Conservation (phyloP, 2,329 filamentous ascomycete genomes). For the Ophiosphaerella herpotricha region DNA sequence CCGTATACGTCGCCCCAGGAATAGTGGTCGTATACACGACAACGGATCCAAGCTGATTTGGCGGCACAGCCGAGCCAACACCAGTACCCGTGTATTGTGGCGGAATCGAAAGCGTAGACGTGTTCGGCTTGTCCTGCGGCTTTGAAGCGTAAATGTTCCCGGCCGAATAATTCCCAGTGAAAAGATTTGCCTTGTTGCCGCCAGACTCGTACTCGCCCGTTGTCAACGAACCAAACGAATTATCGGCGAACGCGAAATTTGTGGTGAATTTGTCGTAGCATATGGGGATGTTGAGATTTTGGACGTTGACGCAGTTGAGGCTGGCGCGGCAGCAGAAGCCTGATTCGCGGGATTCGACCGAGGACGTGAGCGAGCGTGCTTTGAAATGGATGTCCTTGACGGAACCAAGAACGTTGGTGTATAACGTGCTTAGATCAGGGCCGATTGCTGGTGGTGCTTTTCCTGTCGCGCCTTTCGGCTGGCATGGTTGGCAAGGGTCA, state of each 20-base stretch:
- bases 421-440: conserved; percentile 41
- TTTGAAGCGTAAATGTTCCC: conserved; percentile 53
- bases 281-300: conserved; percentile 50
- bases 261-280: conserved; percentile 61
- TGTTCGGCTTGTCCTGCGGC: conserved; percentile 50
- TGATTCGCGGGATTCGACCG: conserved; percentile 21
- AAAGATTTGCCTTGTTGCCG: conserved; percentile 49
- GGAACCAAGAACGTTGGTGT: conserved; percentile 41
- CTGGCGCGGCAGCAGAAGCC: conserved; percentile 44
- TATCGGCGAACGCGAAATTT: conserved; percentile 54
- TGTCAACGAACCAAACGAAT: conserved; percentile 53
- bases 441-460: conserved; percentile 38
- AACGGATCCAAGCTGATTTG: conserved; percentile 48
- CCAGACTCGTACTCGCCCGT: conserved; percentile 50
- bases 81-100: conserved; percentile 53
- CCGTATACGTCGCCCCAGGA: conserved; percentile 30
- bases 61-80: conserved; percentile 53
- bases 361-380: conserved; percentile 28
- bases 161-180: conserved; percentile 52
- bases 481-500: conserved; percentile 41
- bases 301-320: conserved; percentile 50
- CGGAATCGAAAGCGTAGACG: conserved; percentile 50
- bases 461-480: conserved; percentile 41
- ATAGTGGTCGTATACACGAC: conserved; percentile 43
- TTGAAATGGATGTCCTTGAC: conserved; percentile 41